Evolutionary conservation across 2,329 filamentous ascomycete genomes (phyloP).

Genomic region (Ophiosphaerella herpotricha): DNA sequence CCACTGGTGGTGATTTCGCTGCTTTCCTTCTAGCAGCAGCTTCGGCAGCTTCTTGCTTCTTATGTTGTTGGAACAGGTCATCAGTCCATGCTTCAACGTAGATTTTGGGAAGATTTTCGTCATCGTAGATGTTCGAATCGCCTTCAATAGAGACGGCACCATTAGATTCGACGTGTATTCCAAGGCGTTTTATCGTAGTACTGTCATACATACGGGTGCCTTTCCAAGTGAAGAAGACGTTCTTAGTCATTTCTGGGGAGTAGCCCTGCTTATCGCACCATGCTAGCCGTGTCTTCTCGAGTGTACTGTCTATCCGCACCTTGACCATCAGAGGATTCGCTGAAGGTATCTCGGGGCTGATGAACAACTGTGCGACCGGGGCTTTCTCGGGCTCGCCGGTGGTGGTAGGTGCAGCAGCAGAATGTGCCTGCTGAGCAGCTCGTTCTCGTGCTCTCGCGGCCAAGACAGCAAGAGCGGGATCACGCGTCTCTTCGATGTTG

Average conservation of each 20-base stretch:
- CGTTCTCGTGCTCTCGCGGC: constrained; percentile 31
- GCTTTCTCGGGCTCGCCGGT: constrained; percentile 12
- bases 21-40: constrained; percentile 44
- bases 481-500: constrained; percentile 31
- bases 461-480: constrained; percentile 34
- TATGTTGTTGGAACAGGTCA: constrained; percentile 61
- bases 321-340: constrained; percentile 66
- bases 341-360: constrained; percentile 68
- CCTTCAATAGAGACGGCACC: constrained; percentile 46
- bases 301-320: constrained; percentile 67
- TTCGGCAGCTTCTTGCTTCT: constrained; percentile 42
- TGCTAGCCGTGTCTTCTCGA: constrained; percentile 68
- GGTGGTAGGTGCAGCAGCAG: constrained; percentile 4
- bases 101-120: constrained; percentile 59
- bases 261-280: constrained; percentile 71
- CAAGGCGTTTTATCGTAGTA: constrained; percentile 60
- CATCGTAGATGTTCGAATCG: constrained; percentile 57
- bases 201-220: constrained; percentile 72
- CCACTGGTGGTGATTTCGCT: constrained; percentile 32
- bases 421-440: constrained; percentile 23
- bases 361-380: constrained; percentile 63
- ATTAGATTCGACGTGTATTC: constrained; percentile 55
- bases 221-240: constrained; percentile 80
- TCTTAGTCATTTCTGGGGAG: constrained; percentile 53
- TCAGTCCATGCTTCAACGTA: constrained; percentile 78